Conservation (phyloP, 2,329 filamentous ascomycete species). For the Sclerotinia spermophila region DNA sequence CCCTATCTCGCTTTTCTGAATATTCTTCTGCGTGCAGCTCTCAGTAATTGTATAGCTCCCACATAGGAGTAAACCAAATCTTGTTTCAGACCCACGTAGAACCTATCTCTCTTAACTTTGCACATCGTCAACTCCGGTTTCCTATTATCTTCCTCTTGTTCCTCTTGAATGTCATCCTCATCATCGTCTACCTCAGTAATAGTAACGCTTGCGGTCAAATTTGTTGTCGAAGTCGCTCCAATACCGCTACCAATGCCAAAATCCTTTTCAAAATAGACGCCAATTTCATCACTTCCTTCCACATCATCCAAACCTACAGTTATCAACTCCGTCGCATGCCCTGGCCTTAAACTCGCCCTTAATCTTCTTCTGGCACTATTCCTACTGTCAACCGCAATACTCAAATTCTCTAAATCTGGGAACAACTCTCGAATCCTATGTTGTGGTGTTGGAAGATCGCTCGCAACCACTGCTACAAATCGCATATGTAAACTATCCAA, state of each 20-base stretch:
- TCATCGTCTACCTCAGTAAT: constrained; percentile 9
- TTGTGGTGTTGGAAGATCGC: constrained; percentile 25
- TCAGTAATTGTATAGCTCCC: constrained; percentile 23
- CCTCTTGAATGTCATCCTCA: not conserved
- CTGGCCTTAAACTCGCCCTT: constrained; percentile 34
- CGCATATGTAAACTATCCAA: constrained; percentile 35
- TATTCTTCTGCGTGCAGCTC: constrained; percentile 21
- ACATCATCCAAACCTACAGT: constrained; percentile 20
- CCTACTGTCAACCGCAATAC: constrained; percentile 34
- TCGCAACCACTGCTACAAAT: constrained; percentile 33
- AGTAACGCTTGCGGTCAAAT: not conserved
- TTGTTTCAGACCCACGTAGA: constrained; percentile 18
- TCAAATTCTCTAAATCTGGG: constrained; percentile 30
- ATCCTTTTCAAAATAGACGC: constrained; percentile 30
- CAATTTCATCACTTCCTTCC: constrained; percentile 17
- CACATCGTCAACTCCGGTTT: constrained; percentile 29
- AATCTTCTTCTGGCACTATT: constrained; percentile 32
- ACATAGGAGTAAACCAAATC: constrained; percentile 22
- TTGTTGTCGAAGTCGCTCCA: not conserved
- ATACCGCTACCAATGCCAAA: constrained; percentile 22
- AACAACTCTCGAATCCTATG: constrained; percentile 33
- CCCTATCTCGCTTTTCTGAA: constrained; percentile 16
- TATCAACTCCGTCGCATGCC: constrained; percentile 32
- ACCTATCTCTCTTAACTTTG: constrained; percentile 34
- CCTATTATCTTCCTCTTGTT: not conserved